Base-by-base conservation (phyloP, 768 basidiomycete genomes). In the Podaxis sp. region DNA sequence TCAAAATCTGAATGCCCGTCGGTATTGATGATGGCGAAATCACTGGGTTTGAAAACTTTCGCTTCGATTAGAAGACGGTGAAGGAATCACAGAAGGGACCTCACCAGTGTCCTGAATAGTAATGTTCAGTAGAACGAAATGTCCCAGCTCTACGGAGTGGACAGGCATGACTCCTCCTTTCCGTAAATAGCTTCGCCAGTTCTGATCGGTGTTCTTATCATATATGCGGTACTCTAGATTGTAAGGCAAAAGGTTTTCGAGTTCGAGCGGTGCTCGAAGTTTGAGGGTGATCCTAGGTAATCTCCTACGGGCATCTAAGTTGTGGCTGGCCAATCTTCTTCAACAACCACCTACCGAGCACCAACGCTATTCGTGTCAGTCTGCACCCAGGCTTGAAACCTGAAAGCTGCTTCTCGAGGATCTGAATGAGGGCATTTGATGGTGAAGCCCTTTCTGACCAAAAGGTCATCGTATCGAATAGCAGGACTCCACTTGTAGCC, bases 11-110 rank as follows among this genome's bases (percentile, higher is more conserved):
- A 91, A 59, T 93, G 86, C 30, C 87, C 88, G 71, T 97, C 95
- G 15, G 93, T 93, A 70, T 95, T 98, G 76, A 99, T 96, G 74
- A 99, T 98, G 2, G 95, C 90, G 68, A 97, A 99, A 63, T 99
- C 96, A 72, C 95, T 96, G 15, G 94, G 90, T 69, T 90, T 91
- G 79, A 95, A 93, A 13, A 87, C 95, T 96, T 68, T 8, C 7
- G 15, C 15, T 17, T 19, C 44, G 15, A 3, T 58, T 30, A 46
- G 46, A 28, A 55, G 52, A 52, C 33, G 46, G 39, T 22, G 38
- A 38, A 15, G 42, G 39, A 56, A 9, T 28, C 22, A 52, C 8
- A 2, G 26, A 54, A 19, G 22, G 42, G 1, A 15, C 63, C 81
- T 68, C 68, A 95, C 96, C 87, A 53, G 94, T 92, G 68, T 99